Percentiles rank a stretch among this genome's conserved stretches.
phyloP scores from a whole-genome alignment of 2,329 filamentous ascomycete genomes.

The Leptographium lundbergii region DNA sequence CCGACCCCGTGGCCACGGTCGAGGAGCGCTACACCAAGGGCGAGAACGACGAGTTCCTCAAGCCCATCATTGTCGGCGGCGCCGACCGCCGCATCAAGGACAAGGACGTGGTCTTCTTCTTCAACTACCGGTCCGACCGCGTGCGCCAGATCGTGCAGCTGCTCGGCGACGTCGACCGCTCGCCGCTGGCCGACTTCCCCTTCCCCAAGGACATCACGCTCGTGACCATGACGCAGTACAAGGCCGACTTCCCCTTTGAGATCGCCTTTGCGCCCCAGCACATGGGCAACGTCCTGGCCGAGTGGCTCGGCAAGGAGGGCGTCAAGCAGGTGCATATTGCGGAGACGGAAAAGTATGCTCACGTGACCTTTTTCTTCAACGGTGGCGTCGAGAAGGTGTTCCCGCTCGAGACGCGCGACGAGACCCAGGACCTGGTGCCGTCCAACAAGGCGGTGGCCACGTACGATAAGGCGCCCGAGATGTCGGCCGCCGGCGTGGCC shows the following conservation, averaged over 20 bases:
- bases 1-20: slow-evolving; percentile 75
- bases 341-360: slow-evolving; percentile 98
- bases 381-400: slow-evolving; percentile 96
- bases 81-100: slow-evolving; percentile 80
- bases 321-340: slow-evolving; percentile 92
- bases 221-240: slow-evolving; percentile 98
- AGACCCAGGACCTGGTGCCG: slow-evolving; percentile 63
- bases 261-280: slow-evolving; percentile 87
- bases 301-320: slow-evolving; percentile 84
- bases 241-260: slow-evolving; percentile 83
- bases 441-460: slow-evolving; percentile 85
- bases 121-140: slow-evolving; percentile 99
- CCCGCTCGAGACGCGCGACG: slow-evolving; percentile 79
- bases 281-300: slow-evolving; percentile 97
- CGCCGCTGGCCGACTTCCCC: slow-evolving; percentile 77
- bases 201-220: slow-evolving; percentile 77
- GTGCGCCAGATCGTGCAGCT: slow-evolving; percentile 94
- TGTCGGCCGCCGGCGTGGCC: slow-evolving; percentile 85
- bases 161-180: slow-evolving; percentile 82
- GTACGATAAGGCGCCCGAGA: slow-evolving; percentile 89
- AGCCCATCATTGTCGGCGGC: slow-evolving; percentile 90
- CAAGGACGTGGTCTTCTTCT: slow-evolving; percentile 93
- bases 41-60: slow-evolving; percentile 95
- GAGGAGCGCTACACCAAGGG: slow-evolving; percentile 76
- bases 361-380: slow-evolving; percentile 99